Base-by-base conservation (phyloP, 768 basidiomycete genomes). In the Boletus barrowsii region DNA sequence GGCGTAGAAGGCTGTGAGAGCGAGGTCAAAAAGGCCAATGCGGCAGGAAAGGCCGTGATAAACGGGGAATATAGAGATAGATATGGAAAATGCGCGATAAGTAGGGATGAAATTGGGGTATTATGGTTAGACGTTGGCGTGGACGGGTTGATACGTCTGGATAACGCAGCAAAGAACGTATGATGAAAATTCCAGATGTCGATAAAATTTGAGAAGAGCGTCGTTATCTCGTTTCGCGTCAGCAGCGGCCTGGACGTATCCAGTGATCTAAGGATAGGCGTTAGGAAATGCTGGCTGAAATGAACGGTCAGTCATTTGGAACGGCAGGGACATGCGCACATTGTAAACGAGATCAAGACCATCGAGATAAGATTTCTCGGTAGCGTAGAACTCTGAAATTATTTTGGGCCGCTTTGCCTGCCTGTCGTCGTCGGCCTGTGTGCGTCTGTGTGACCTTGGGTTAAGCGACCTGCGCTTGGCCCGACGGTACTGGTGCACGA, bases 161-260 rank as follows among this genome's bases (percentile, higher is more conserved):
- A 76, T 29, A 92, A 76, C 3, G 84, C 79, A 7, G 79, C 73
- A 54, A 84, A 83, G 70, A 92, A 87, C 3, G 87, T 81, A 48
- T 81, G 87, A 70, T 92, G 90, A 41, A 91, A 77, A 62, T 91
- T 93, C 91, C 88, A 92, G 33, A 94, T 93, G 69, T 93, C 91
- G 65, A 92, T 86, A 59, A 93, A 92, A 68, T 93, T 93, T 57
- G 87, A 88, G 70, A 94, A 94, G 35, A 93, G 75, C 13, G 83
- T 78, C 1, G 85, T 88, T 53, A 93, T 79, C 42, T 83, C 79
- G 3, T 80, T 69, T 53, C 88, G 82, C 54, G 83, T 77, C 47
- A 93, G 76, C n/a, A 93, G 69, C 3, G 89, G 86, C 24, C 81
- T 75, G 5, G 82, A 61, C 3, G 81, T 83, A 57, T 90, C 87